phyloP scores from a whole-genome alignment of 148 eudicot species.

The Cornus controversa region DNA sequence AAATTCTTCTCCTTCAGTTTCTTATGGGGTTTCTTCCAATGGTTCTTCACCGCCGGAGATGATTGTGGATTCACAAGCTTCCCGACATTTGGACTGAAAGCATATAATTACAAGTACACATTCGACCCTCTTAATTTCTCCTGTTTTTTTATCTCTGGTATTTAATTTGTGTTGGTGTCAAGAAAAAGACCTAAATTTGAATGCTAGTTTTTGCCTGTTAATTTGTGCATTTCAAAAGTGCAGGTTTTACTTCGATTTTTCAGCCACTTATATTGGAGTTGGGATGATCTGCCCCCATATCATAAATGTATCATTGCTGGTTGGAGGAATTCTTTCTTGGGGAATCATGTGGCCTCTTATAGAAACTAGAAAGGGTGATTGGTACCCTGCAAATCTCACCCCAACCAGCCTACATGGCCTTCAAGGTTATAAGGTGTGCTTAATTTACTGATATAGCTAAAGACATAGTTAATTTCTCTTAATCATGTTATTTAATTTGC shows the following conservation, averaged over 20 bases:
- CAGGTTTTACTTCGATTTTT: slow-evolving; percentile 14
- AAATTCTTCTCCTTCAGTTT: background rate
- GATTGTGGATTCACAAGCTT: background rate
- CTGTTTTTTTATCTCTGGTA: no score
- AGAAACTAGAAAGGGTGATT: slow-evolving; percentile 3
- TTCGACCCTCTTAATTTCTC: background rate
- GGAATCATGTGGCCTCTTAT: slow-evolving; percentile 15
- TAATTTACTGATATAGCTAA: background rate
- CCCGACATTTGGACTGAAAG: background rate
- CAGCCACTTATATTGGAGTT: slow-evolving; percentile 13
- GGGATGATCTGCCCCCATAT: slow-evolving; percentile 17
- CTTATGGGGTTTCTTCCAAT: background rate
- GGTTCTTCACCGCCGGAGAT: background rate
- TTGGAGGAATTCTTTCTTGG: slow-evolving; percentile 15
- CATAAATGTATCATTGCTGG: slow-evolving; percentile 10
- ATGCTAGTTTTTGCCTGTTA: no score
- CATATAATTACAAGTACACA: background rate
- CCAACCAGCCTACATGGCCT: slow-evolving; percentile 12
- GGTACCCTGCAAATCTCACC: slow-evolving; percentile 1
- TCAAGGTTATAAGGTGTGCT: slow-evolving; percentile 15
- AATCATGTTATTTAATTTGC: no score
- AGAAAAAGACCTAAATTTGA: no score
- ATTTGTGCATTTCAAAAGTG: no score
- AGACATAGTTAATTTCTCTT: no score
- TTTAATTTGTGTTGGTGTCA: no score